Conservation (phyloP, 2,329 filamentous ascomycete genomes). For the Hymenoscyphus infarciens region DNA sequence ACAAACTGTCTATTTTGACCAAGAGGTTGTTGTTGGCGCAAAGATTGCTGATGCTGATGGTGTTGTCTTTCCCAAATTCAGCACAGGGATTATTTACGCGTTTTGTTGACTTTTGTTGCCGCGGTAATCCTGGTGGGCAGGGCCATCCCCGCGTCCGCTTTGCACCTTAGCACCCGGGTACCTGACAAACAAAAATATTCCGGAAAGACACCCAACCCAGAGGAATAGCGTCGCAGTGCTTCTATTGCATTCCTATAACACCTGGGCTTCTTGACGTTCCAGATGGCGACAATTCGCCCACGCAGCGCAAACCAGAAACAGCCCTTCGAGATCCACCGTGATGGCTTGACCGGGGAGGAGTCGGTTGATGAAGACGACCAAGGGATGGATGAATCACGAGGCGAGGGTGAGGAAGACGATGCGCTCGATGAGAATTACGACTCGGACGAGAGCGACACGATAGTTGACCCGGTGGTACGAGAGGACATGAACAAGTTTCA, state of each 20-base stretch:
- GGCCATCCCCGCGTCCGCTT: background rate
- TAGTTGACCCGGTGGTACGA: conserved; percentile 64
- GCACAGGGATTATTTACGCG: conserved; percentile 11
- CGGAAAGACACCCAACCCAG: background rate
- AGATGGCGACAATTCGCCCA: conserved; percentile 33
- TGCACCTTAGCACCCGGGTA: background rate
- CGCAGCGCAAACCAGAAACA: conserved; percentile 29
- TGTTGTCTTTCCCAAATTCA: conserved; percentile 1
- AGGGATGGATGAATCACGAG: conserved; percentile 39
- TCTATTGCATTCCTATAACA: background rate
- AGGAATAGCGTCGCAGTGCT: conserved; percentile 2
- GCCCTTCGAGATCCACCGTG: conserved; percentile 36
- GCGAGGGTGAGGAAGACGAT: conserved; percentile 36
- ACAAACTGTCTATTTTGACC: conserved; percentile 25
- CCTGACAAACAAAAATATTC: conserved; percentile 1
- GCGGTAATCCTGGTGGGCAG: background rate
- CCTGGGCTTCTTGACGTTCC: background rate
- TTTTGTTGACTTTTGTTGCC: conserved; percentile 16
- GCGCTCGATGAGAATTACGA: conserved; percentile 41
- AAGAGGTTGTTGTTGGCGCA: conserved; percentile 31
- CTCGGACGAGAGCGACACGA: conserved; percentile 56
- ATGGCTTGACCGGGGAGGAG: conserved; percentile 34
- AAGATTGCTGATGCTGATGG: conserved; percentile 8
- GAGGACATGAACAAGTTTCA: conserved; percentile 88
- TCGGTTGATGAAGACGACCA: conserved; percentile 38